A percentile compares a stretch with the other conserved stretches of the same genome.
Evolutionary conservation across 768 basidiomycete genomes (phyloP).

Genomic region (Trametes sanguinea): DNA sequence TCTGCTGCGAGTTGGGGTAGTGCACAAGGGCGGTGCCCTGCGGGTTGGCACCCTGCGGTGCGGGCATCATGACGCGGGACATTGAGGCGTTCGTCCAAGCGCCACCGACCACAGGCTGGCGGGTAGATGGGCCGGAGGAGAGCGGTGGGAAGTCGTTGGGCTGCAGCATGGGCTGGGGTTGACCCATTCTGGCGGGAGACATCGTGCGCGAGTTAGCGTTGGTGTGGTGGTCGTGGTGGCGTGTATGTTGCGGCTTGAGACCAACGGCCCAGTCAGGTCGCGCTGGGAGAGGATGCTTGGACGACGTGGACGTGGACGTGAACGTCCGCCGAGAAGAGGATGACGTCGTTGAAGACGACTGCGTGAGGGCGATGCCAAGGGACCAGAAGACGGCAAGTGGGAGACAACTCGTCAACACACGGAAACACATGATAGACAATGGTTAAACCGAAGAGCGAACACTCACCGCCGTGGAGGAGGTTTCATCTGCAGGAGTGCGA

Average conservation of each 20-base stretch:
- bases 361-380: constrained; percentile 4
- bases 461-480: constrained; percentile 76
- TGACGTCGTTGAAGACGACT: constrained; percentile 79
- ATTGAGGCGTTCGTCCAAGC: constrained; percentile 69
- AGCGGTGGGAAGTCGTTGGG: constrained; percentile 74
- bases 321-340: constrained; percentile 79
- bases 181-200: constrained; percentile 38
- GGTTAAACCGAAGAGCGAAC: neutral
- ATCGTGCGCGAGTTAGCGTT: constrained; percentile 39
- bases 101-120: constrained; percentile 55
- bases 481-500: constrained; percentile 72
- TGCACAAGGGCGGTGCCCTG: constrained; percentile 40
- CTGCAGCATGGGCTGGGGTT: constrained; percentile 46
- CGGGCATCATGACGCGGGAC: constrained; percentile 49
- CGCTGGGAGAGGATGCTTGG: constrained; percentile 76
- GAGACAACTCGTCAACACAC: constrained; percentile 14
- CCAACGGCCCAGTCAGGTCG: constrained; percentile 91
- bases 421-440: constrained; percentile 13
- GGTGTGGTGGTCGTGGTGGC: constrained; percentile 53
- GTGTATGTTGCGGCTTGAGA: constrained; percentile 61
- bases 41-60: constrained; percentile 28
- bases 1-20: constrained; percentile 35
- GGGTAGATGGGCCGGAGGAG: constrained; percentile 41
- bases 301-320: constrained; percentile 77
- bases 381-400: neutral